These are phyloP conservation scores for Ceraceosorus guamensis DNA, from an alignment of 1,284 basidiomycete genomes.

Conservation along the genomic window DNA sequence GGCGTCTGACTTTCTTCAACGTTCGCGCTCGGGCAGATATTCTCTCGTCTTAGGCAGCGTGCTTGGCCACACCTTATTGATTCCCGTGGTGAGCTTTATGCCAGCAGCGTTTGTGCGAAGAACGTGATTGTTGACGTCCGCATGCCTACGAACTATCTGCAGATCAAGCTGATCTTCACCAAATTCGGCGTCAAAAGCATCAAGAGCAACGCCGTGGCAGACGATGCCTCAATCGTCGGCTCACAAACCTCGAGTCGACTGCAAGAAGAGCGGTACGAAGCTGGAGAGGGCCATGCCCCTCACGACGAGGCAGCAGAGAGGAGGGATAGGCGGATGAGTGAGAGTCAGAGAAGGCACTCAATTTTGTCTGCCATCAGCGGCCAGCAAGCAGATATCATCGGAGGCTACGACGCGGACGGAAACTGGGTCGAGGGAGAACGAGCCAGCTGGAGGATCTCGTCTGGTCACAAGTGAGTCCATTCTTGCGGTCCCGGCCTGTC, in stretches of 20 bases:
- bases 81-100: constrained; percentile 27
- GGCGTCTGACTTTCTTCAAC: neutral
- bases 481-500: neutral
- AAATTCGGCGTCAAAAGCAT: neutral
- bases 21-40: constrained; percentile 12
- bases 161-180: neutral
- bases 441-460: neutral
- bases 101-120: constrained; percentile 13
- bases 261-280: constrained; percentile 18
- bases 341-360: neutral
- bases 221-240: neutral
- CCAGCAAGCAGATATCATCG: neutral
- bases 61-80: constrained; percentile 29
- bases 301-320: neutral
- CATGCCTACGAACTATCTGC: neutral
- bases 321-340: neutral
- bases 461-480: neutral
- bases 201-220: neutral
- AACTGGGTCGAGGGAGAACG: too few species aligned
- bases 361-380: neutral
- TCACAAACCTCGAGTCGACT: constrained; percentile 4
- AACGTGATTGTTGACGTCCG: neutral
- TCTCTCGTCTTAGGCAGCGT: constrained; percentile 29
- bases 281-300: constrained; percentile 13
- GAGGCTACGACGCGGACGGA: neutral